Percentiles rank a stretch among this genome's conserved stretches.
Evolutionary conservation across 2,329 filamentous ascomycete species (phyloP).

Genomic region (Thelonectria olida): DNA sequence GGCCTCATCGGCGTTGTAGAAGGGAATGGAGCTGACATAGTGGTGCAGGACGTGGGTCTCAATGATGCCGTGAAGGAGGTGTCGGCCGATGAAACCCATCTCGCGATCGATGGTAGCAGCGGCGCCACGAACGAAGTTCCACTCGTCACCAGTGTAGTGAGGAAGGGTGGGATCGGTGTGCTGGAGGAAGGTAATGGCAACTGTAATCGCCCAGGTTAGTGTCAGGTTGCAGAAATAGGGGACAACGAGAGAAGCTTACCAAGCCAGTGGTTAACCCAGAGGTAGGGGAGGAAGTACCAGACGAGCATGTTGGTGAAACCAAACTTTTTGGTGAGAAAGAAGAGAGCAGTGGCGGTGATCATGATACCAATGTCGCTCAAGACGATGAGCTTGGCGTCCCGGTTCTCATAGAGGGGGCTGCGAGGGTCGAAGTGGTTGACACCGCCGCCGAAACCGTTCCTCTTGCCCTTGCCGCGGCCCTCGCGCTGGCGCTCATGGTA

Average conservation of each 20-base stretch:
- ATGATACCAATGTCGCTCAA: conserved; percentile 85
- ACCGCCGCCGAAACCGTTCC: conserved; percentile 79
- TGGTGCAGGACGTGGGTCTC: conserved; percentile 98
- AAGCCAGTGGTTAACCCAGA: conserved; percentile 99
- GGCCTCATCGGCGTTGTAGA: conserved; percentile 96
- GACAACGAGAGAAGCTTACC: conserved; percentile 64
- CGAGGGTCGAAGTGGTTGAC: conserved; percentile 95
- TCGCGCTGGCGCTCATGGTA: conserved; percentile 90
- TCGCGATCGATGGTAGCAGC: conserved; percentile 97
- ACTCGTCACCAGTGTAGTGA: conserved; percentile 86
- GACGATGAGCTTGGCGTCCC: conserved; percentile 86
- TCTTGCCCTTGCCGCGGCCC: conserved; percentile 92
- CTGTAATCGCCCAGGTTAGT: conserved; percentile 58
- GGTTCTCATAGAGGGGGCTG: conserved; percentile 90
- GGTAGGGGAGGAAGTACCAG: conserved; percentile 95
- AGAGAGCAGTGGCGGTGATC: conserved; percentile 69
- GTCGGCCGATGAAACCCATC: conserved; percentile 93
- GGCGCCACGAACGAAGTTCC: conserved; percentile 93
- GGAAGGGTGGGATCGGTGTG: conserved; percentile 95
- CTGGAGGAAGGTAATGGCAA: conserved; percentile 96
- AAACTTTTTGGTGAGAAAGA: conserved; percentile 77
- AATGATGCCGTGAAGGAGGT: conserved; percentile 93
- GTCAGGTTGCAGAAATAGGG: not conserved
- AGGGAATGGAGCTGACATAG: conserved; percentile 95
- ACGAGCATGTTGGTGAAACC: conserved; percentile 89